These are phyloP conservation scores for Blastobotrys serpentis DNA, from an alignment of 1,139 yeast species.

Conservation along the genomic window DNA sequence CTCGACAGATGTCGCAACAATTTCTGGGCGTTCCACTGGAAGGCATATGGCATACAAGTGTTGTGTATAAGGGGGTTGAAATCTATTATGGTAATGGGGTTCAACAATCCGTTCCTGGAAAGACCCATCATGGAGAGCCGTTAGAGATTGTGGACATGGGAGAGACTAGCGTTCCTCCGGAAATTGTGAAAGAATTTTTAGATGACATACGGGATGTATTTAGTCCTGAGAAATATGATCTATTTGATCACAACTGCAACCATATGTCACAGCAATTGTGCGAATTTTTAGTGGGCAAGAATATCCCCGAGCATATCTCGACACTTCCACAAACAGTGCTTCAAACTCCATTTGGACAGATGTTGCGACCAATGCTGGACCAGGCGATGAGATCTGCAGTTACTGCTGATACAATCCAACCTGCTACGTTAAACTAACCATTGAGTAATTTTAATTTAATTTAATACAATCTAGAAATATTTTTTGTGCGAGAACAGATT, in stretches of 20 bases:
- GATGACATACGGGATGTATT: constrained; percentile 51
- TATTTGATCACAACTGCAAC: constrained; percentile 68
- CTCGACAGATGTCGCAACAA: constrained; percentile 34
- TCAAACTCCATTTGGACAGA: constrained; percentile 58
- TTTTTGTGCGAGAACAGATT: too few species aligned
- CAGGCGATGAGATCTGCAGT: constrained; percentile 16
- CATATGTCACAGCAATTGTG: constrained; percentile 60
- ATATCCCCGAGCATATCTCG: constrained; percentile 49
- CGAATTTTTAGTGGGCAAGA: constrained; percentile 59
- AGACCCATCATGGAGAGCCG: constrained; percentile 61
- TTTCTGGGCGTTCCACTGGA: constrained; percentile 45
- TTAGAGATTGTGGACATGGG: constrained; percentile 56
- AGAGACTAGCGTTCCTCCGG: constrained; percentile 50
- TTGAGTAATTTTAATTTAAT: too few species aligned
- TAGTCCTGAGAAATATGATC: constrained; percentile 51
- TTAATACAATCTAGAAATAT: too few species aligned
- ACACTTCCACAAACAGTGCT: constrained; percentile 58
- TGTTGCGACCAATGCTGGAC: constrained; percentile 43
- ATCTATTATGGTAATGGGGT: constrained; percentile 64
- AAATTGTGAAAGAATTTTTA: constrained; percentile 53
- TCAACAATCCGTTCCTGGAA: constrained; percentile 49
- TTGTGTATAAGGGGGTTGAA: constrained; percentile 56
- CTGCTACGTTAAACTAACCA: background rate
- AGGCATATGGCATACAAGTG: constrained; percentile 68
- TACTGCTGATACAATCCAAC: constrained; percentile 1